phyloP scores from a whole-genome alignment of 805 yeast genomes.

The Lipomyces orientalis region DNA sequence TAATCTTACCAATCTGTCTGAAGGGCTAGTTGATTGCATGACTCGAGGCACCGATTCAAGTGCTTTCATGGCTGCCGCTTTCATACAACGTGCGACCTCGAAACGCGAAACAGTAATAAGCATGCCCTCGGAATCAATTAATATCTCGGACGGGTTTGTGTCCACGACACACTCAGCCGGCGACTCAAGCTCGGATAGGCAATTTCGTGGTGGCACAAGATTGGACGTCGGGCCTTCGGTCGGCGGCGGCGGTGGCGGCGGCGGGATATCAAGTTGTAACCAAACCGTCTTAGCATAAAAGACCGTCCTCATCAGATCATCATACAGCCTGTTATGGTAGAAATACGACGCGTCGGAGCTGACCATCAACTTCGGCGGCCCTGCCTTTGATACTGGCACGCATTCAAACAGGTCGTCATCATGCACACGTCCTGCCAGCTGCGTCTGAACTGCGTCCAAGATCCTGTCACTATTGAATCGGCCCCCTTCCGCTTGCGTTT shows the following conservation, averaged over 20 bases:
- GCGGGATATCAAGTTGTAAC: neutral
- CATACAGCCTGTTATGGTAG: slow-evolving; percentile 14
- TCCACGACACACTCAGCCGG: too few relatives aligned
- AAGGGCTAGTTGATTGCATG: neutral
- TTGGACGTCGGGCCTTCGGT: neutral
- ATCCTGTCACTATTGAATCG: neutral
- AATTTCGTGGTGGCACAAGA: neutral
- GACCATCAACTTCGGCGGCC: slow-evolving; percentile 9
- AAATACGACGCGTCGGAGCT: slow-evolving; percentile 16
- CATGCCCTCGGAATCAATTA: slow-evolving; percentile 6
- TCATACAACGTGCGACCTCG: slow-evolving; percentile 18
- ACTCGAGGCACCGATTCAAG: slow-evolving; percentile 1
- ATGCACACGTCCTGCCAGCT: too few relatives aligned
- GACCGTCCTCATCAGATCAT: slow-evolving; percentile 18
- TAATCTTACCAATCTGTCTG: neutral
- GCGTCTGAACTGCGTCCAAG: neutral
- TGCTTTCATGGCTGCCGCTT: slow-evolving; percentile 13
- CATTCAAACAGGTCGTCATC: slow-evolving; percentile 19
- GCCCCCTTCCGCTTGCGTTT: neutral
- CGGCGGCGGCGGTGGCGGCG: neutral
- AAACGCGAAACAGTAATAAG: slow-evolving; percentile 17
- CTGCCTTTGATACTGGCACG: slow-evolving; percentile 13
- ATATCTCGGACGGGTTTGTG: neutral
- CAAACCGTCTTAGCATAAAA: neutral
- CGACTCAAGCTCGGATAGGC: neutral